A percentile compares a stretch with the other conserved stretches of the same genome.
Evolutionary conservation across 495 filamentous ascomycete genomes (phyloP).

Genomic region (Podospora didyma): DNA sequence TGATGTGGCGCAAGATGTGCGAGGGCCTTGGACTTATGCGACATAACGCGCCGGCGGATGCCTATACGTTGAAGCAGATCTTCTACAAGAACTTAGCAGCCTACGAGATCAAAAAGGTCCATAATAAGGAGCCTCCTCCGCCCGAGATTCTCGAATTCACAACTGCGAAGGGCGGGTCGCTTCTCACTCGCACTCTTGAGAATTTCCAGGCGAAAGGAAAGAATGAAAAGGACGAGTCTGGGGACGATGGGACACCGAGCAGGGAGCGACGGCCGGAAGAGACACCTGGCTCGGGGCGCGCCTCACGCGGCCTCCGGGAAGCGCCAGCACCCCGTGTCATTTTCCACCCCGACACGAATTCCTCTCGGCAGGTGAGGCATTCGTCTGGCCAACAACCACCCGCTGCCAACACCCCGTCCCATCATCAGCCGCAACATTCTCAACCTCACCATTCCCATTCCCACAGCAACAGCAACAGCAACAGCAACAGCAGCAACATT

Average conservation of each 20-base stretch:
- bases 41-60: conserved; percentile 64
- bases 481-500: no score
- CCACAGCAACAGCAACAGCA: conserved; percentile 20
- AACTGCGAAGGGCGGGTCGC: conserved; percentile 69
- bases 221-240: conserved; percentile 48
- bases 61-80: conserved; percentile 71
- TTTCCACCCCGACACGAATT: conserved; percentile 72
- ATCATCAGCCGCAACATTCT: conserved; percentile 26
- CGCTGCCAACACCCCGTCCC: conserved; percentile 18
- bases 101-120: conserved; percentile 70
- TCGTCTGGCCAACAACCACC: conserved; percentile 42
- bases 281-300: conserved; percentile 52
- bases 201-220: conserved; percentile 54
- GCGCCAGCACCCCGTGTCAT: conserved; percentile 73
- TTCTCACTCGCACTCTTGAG: conserved; percentile 71
- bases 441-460: conserved; percentile 27
- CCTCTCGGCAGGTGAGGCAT: conserved; percentile 56
- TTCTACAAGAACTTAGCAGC: conserved; percentile 83
- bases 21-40: conserved; percentile 56
- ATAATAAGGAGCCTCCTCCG: conserved; percentile 71
- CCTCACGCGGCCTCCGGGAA: conserved; percentile 68
- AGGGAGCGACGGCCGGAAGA: conserved; percentile 59
- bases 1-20: conserved; percentile 72
- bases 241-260: conserved; percentile 60
- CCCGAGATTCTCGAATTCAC: conserved; percentile 75